These are phyloP conservation scores for Rhodotorula sp. DNA, from an alignment of 1,284 basidiomycete species.

Conservation along the genomic window DNA sequence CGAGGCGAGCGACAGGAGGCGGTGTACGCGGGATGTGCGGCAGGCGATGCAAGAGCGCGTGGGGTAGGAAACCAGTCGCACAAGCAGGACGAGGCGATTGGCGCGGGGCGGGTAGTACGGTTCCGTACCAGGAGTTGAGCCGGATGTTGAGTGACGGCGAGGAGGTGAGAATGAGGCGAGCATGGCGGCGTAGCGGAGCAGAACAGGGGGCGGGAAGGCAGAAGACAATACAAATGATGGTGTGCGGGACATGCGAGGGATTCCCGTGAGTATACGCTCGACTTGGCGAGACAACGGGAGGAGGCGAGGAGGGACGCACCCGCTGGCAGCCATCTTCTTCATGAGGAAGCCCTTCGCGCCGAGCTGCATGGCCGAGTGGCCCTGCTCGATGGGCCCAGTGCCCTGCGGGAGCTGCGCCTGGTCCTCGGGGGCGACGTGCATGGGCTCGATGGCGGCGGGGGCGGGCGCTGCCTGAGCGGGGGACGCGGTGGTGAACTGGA, in stretches of 20 bases:
- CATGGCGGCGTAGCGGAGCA: no score
- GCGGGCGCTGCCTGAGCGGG: constrained; percentile 14
- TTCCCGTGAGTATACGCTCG: no score
- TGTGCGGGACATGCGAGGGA: no score
- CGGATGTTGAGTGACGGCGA: background rate
- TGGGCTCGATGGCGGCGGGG: constrained; percentile 14
- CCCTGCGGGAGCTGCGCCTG: constrained; percentile 33
- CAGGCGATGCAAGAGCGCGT: background rate
- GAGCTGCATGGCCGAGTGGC: constrained; percentile 31
- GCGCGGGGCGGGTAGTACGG: background rate
- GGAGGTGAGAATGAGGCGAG: background rate
- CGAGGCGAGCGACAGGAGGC: background rate
- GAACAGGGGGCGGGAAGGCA: no score
- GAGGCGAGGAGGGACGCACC: constrained; percentile 20
- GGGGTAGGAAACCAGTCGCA: no score
- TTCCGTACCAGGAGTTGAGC: background rate
- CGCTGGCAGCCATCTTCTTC: constrained; percentile 41
- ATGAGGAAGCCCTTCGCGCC: constrained; percentile 41
- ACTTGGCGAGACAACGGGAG: background rate
- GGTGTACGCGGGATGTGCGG: no score
- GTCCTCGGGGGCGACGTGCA: constrained; percentile 22
- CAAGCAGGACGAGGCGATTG: no score
- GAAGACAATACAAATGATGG: no score
- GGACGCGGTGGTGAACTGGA: constrained; percentile 21
- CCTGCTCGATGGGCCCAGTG: constrained; percentile 21